Percentiles rank a stretch among this genome's conserved stretches.
Evolutionary conservation across 1,284 basidiomycete species (phyloP).

Genomic region (Stygiomarasmius scandens): DNA sequence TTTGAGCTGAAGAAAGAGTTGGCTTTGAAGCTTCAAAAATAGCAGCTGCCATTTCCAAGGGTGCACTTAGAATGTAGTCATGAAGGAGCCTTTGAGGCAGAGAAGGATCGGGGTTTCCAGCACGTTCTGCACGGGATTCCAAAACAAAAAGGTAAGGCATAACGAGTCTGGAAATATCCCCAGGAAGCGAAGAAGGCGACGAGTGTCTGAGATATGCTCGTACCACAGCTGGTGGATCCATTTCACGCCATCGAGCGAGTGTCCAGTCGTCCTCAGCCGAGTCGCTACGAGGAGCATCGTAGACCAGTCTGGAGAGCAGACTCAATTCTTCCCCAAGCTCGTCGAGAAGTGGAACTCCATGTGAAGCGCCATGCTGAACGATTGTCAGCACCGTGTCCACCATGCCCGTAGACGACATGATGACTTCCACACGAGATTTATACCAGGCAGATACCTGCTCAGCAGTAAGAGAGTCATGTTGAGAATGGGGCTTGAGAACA

Average conservation of each 20-base stretch:
- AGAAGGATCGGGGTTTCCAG: slow-evolving; percentile 66
- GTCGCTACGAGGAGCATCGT: slow-evolving; percentile 65
- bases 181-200: slow-evolving; percentile 63
- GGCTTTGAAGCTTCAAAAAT: slow-evolving; percentile 91
- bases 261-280: slow-evolving; percentile 65
- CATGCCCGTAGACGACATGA: slow-evolving; percentile 73
- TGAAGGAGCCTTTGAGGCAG: slow-evolving; percentile 70
- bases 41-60: slow-evolving; percentile 68
- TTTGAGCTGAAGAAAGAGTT: slow-evolving; percentile 67
- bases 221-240: slow-evolving; percentile 68
- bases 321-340: slow-evolving; percentile 88
- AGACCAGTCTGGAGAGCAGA: slow-evolving; percentile 82
- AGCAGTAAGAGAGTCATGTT: slow-evolving; percentile 30
- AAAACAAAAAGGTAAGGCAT: slow-evolving; percentile 91
- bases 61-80: slow-evolving; percentile 72
- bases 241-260: slow-evolving; percentile 68
- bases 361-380: slow-evolving; percentile 84
- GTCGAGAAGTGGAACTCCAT: slow-evolving; percentile 79
- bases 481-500: slow-evolving; percentile 9
- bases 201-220: slow-evolving; percentile 77
- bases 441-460: slow-evolving; percentile 76
- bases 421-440: slow-evolving; percentile 56
- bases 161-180: slow-evolving; percentile 76
- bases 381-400: slow-evolving; percentile 78
- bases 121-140: slow-evolving; percentile 82